Percentiles rank a stretch among this genome's conserved stretches.
Conservation (phyloP, 2,329 filamentous ascomycete genomes). For the Colletotrichum orbiculare region DNA sequence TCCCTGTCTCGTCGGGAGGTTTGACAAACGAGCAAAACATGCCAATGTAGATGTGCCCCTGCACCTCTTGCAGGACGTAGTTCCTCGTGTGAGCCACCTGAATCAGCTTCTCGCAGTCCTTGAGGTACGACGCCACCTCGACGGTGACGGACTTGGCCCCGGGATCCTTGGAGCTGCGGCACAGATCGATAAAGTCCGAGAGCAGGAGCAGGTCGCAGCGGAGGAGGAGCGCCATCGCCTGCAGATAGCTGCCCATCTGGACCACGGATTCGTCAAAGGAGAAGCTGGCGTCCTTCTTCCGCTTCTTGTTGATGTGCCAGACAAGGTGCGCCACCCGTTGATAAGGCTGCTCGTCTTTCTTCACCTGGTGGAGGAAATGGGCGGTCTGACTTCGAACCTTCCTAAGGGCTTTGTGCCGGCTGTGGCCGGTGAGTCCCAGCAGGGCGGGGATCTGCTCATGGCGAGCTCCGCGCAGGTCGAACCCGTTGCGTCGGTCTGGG, state of each 20-base stretch:
- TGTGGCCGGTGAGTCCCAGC: background rate
- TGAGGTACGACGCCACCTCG: slow-evolving; percentile 45
- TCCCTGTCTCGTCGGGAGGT: background rate
- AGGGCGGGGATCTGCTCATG: background rate
- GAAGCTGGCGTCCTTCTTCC: slow-evolving; percentile 44
- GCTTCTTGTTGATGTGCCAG: slow-evolving; percentile 48
- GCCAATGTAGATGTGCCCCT: slow-evolving; percentile 62
- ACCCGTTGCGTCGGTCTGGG: background rate
- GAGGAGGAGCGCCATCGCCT: slow-evolving; percentile 56
- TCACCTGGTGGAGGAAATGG: slow-evolving; percentile 44
- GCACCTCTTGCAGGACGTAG: slow-evolving; percentile 56
- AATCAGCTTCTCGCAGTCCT: slow-evolving; percentile 55
- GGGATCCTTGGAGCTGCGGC: slow-evolving; percentile 6
- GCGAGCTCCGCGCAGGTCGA: background rate
- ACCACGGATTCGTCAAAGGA: slow-evolving; percentile 48
- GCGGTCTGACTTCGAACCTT: slow-evolving; percentile 35
- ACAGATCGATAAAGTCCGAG: slow-evolving; percentile 48
- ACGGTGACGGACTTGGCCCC: slow-evolving; percentile 37
- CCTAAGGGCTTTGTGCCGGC: slow-evolving; percentile 1
- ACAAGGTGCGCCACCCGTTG: slow-evolving; percentile 58
- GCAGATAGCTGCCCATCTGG: slow-evolving; percentile 51
- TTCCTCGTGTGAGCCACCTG: slow-evolving; percentile 47
- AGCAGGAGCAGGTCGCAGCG: slow-evolving; percentile 61
- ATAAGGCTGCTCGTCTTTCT: slow-evolving; percentile 60
- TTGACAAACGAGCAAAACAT: slow-evolving; percentile 59